phyloP scores from a whole-genome alignment of 306 rosid genomes.

The Vicia faba region DNA sequence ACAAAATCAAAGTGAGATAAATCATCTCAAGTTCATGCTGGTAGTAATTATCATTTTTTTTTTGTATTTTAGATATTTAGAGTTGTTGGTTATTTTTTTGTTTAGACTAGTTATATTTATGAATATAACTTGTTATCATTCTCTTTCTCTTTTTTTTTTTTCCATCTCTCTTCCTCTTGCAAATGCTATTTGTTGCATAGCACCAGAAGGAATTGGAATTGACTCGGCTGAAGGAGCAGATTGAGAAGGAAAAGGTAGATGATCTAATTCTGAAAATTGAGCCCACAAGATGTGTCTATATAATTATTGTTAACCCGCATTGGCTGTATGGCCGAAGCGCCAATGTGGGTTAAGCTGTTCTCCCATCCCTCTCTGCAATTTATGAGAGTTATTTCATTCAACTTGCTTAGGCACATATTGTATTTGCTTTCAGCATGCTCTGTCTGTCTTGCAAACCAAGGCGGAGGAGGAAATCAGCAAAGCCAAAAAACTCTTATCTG shows the following conservation, averaged over 20 bases:
- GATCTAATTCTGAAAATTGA: conserved; percentile 33
- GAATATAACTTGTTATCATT: conserved; percentile 32
- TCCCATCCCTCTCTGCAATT: not conserved
- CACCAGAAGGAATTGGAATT: conserved; percentile 86
- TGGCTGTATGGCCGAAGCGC: conserved; percentile 13
- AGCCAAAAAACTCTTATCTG: conserved; percentile 65
- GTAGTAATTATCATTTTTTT: conserved; percentile 48
- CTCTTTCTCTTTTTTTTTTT: not conserved
- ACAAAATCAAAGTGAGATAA: conserved; percentile 61
- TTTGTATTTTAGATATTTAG: conserved; percentile 28
- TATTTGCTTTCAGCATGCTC: conserved; percentile 60
- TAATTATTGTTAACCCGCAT: not conserved
- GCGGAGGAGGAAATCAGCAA: conserved; percentile 74
- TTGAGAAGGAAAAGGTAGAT: conserved; percentile 82
- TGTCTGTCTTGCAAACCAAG: conserved; percentile 76
- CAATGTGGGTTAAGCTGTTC: not conserved
- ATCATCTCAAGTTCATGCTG: conserved; percentile 80
- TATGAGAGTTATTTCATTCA: conserved; percentile 23
- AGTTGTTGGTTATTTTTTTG: not conserved
- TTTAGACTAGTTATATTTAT: conserved; percentile 27
- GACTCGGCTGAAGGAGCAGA: conserved; percentile 71
- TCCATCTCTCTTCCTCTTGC: conserved; percentile 23
- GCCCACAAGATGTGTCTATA: conserved; percentile 1
- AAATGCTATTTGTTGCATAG: conserved; percentile 47
- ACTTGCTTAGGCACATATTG: conserved; percentile 38